Base-by-base conservation (phyloP, 331 rosid genomes). In the Quercus tomentella region DNA sequence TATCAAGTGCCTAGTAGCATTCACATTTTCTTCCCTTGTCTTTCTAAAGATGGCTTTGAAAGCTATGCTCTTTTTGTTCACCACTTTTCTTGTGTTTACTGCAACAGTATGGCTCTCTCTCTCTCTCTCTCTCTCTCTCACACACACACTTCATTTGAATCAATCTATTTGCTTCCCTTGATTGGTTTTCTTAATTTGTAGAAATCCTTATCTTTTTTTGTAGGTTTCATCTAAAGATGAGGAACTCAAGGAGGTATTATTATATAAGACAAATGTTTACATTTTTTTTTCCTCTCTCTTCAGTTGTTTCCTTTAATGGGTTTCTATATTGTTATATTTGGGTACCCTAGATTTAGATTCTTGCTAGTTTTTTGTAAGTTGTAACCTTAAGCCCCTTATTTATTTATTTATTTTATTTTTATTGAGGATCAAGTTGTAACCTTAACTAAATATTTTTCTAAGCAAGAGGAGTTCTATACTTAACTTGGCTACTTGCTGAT, bases 191-290 rank as follows among this genome's bases (percentile, higher is more conserved):
- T 23, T 77, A 77, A 57, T 74, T 49, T 74, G 45, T 81, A 35
- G 26, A 54, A 49, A 30, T 60, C 10, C 18, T 43, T 33, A 11
- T 35, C 23, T 31, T 26, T 25, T 26, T 61, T 30, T 81, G 83
- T 82, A 88, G 86, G 88, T 63, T 63, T 79, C 56, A 76, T 83
- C 89, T 0, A 14, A 76, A 73, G 81, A 85, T 54, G 87, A 78
- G 62, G 81, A 88, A 69, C 84, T 83, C 57, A 45, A 85, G 75
- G 76, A 72, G 87, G 89, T 88, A 80, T 60, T 86, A 2, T 61
- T 20, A 45, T 41, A 8, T 2, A 8, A 30, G 63, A 28, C 17
- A 2, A 54, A 21, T 20, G 45, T 7, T 55, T 4, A 14, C 67
- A 21, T 1, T 69, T 74, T 11, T 22, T 55, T 74, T 78, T 33